These are phyloP conservation scores for Pyronema omphalodes DNA, from an alignment of 495 filamentous ascomycete genomes.

Conservation along the genomic window DNA sequence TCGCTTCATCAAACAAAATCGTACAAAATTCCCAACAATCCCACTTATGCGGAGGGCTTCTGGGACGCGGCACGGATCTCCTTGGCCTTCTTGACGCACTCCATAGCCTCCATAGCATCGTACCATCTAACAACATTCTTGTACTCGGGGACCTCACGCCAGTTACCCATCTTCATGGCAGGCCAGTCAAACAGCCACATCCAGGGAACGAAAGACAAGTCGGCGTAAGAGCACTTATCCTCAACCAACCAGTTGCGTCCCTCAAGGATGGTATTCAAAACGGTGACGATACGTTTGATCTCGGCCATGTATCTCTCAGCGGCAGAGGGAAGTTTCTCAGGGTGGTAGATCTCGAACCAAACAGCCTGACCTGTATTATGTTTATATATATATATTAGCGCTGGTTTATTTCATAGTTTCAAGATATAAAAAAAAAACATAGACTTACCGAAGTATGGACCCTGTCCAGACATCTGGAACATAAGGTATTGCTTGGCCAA, in stretches of 20 bases:
- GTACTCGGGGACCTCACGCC: constrained; percentile 24
- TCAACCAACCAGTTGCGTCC: constrained; percentile 41
- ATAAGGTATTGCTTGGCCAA: constrained; percentile 45
- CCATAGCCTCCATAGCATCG: constrained; percentile 25
- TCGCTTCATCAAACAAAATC: background rate
- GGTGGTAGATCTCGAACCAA: constrained; percentile 38
- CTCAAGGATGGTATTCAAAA: constrained; percentile 36
- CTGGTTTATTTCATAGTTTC: no score
- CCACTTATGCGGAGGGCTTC: constrained; percentile 6
- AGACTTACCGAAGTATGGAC: constrained; percentile 2
- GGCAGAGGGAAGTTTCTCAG: constrained; percentile 39
- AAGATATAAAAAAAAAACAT: background rate
- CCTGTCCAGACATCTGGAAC: constrained; percentile 39
- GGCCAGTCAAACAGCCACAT: constrained; percentile 17
- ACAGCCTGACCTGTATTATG: constrained; percentile 22
- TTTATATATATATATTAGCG: background rate
- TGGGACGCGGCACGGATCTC: constrained; percentile 10
- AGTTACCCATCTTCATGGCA: background rate
- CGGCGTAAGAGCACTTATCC: constrained; percentile 38
- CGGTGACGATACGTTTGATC: constrained; percentile 38
- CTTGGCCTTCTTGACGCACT: constrained; percentile 13
- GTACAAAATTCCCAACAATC: background rate
- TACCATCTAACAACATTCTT: constrained; percentile 30
- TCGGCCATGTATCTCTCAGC: constrained; percentile 43
- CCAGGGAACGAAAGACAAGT: constrained; percentile 43